Conservation (phyloP, 2,329 filamentous ascomycete species). For the Neobulgaria alba region DNA sequence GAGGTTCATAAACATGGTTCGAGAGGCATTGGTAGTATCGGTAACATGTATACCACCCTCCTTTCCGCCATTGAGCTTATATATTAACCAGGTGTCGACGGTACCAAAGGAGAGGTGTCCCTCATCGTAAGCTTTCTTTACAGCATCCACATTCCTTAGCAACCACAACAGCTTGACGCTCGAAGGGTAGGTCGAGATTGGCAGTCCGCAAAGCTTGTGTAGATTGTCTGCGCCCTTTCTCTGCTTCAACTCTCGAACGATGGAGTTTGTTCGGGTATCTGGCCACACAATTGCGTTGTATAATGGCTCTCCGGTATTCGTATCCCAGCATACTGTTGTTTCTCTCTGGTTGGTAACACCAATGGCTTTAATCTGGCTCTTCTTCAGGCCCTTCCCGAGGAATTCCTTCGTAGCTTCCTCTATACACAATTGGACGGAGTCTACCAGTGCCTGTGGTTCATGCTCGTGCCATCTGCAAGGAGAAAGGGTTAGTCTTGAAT, state of each 20-base stretch:
- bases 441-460: slow-evolving; percentile 65
- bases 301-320: slow-evolving; percentile 64
- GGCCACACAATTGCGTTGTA: slow-evolving; percentile 82
- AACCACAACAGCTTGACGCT: slow-evolving; percentile 74
- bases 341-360: slow-evolving; percentile 77
- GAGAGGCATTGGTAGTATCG: slow-evolving; percentile 73
- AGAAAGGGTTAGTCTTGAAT: slow-evolving; percentile 7
- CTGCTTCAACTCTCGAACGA: slow-evolving; percentile 65
- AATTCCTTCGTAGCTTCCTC: slow-evolving; percentile 64
- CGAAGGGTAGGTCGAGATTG: slow-evolving; percentile 75
- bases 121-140: slow-evolving; percentile 62
- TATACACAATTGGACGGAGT: slow-evolving; percentile 67
- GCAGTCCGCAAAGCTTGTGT: slow-evolving; percentile 61
- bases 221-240: slow-evolving; percentile 59
- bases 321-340: slow-evolving; percentile 74
- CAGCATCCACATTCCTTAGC: slow-evolving; percentile 55
- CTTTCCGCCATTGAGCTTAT: slow-evolving; percentile 66
- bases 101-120: slow-evolving; percentile 70
- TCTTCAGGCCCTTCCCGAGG: slow-evolving; percentile 55
- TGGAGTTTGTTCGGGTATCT: slow-evolving; percentile 64
- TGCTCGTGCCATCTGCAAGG: slow-evolving; percentile 71
- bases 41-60: slow-evolving; percentile 62
- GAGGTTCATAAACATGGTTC: slow-evolving; percentile 84
- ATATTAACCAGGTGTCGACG: slow-evolving; percentile 73
- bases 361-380: slow-evolving; percentile 61